Conservation (phyloP, 495 filamentous ascomycete species). For the Barbatosphaeria neglecta region DNA sequence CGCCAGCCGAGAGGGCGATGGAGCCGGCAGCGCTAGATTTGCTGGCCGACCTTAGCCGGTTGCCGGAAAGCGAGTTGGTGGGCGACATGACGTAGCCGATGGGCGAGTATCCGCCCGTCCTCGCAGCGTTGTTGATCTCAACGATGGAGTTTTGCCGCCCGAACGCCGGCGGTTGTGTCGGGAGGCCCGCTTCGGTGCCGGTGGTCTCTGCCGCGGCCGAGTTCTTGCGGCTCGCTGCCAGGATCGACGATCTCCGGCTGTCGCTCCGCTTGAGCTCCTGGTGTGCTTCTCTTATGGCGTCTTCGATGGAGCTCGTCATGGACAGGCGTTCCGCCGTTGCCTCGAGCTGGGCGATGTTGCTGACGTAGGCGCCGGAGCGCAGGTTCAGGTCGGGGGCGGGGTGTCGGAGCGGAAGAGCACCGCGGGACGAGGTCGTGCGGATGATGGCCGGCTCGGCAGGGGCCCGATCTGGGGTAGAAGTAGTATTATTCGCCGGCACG, state of each 20-base stretch:
- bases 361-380: constrained; percentile 58
- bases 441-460: constrained; percentile 33
- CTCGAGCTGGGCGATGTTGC: constrained; percentile 75
- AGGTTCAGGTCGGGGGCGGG: constrained; percentile 67
- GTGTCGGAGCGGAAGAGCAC: constrained; percentile 52
- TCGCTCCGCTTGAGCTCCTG: constrained; percentile 61
- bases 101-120: constrained; percentile 63
- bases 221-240: constrained; percentile 23
- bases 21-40: constrained; percentile 25
- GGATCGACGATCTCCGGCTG: constrained; percentile 46
- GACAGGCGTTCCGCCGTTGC: constrained; percentile 72
- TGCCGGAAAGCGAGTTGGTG: constrained; percentile 46
- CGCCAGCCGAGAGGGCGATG: constrained; percentile 1
- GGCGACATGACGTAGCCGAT: constrained; percentile 54
- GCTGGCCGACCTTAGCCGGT: constrained; percentile 48
- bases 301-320: constrained; percentile 65
- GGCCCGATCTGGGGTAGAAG: too few species aligned
- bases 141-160: constrained; percentile 57
- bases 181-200: constrained; percentile 15
- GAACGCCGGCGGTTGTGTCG: constrained; percentile 27
- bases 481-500: constrained; percentile 14
- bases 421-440: constrained; percentile 48
- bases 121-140: constrained; percentile 51
- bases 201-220: constrained; percentile 20
- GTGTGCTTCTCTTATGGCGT: constrained; percentile 71